Evolutionary conservation across 2,329 filamentous ascomycete species (phyloP), one percentile per base, ranked within the genome.

Genomic region (Phaeoacremonium minimum): DNA sequence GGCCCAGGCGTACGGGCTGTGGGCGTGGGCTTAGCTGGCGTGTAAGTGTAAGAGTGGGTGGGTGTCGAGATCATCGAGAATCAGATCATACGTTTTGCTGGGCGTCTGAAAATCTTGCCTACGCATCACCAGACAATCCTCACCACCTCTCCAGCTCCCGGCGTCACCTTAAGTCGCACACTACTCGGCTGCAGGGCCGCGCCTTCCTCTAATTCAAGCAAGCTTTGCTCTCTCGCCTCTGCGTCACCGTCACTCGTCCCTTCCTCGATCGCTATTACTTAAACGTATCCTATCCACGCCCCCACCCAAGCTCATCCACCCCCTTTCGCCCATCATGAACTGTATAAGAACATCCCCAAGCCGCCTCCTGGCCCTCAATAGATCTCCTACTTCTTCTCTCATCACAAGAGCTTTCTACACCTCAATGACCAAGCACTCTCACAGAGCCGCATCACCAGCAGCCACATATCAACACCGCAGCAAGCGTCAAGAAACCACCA

Each of bases 401-500:
- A 26, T 26, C 22, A 9, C 2, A 26, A 26, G 22, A 26, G 22
- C 22, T 26, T 26, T n/a, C 22, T n/a, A 26, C 22, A 26, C 22
- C 22, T 26, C 22, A 26, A 26, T 26, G 22, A n/a, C n/a, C 22
- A 26, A 26, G 22, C 9, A 26, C 22, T 26, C 22, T n/a, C 22
- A 26, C 22, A 9, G 22, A n/a, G 9, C 22, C 22, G 9, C 16
- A 15, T 32, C 28, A 30, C 17, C 22, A 30, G 34, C 14, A 16
- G 11, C 31, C 33, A 6, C 18, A 37, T 31, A 9, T 9, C 9
- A n/a, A n/a, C 22, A 26, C 22, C 22, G 22, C 22, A 26, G 9
- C 22, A 26, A 26, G 22, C 22, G 22, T 9, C 22, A 26, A 26
- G 12, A 41, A 28, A 31, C 22, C 33, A 56, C 26, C 38, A 74